A percentile compares a stretch with the other conserved stretches of the same genome.
These are phyloP conservation scores for Trebouxia gelatinosa DNA, from an alignment of 163 green algal species.

Conservation along the genomic window DNA sequence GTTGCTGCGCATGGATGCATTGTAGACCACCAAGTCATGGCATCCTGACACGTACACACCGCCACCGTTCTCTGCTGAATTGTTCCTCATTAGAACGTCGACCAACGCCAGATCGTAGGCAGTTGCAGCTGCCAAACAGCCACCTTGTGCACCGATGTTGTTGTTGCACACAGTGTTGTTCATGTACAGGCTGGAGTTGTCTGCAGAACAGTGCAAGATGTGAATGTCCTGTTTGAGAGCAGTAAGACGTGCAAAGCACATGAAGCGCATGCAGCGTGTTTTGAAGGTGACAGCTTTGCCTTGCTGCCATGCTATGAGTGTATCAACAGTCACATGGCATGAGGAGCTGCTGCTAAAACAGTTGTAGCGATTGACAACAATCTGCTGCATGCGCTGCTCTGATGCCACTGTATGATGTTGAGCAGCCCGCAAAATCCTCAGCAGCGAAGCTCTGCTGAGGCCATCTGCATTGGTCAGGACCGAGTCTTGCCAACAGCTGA, in stretches of 20 bases:
- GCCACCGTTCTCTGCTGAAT: constrained; percentile 16
- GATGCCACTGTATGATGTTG: neutral
- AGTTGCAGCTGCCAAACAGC: constrained; percentile 7
- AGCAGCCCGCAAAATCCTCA: constrained; percentile 4
- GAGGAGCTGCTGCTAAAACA: too few species aligned
- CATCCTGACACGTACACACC: constrained; percentile 13
- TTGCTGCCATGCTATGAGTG: neutral
- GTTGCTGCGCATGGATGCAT: constrained; percentile 7
- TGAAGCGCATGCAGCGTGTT: neutral
- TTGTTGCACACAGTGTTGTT: constrained; percentile 14
- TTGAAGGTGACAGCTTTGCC: neutral
- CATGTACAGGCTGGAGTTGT: constrained; percentile 1
- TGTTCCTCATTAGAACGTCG: neutral
- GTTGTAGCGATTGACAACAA: constrained; percentile 4
- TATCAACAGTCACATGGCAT: too few species aligned
- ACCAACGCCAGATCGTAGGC: neutral
- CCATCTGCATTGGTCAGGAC: neutral
- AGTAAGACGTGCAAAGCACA: neutral
- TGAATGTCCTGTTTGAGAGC: neutral
- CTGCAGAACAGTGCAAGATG: neutral
- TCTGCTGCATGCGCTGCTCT: constrained; percentile 16
- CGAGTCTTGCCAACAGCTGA: neutral
- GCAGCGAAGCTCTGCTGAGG: constrained; percentile 2
- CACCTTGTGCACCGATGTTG: constrained; percentile 21
- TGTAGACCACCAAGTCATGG: constrained; percentile 15